Base-by-base conservation (phyloP, 805 yeast species). In the Yamadazyma tumulicola region DNA sequence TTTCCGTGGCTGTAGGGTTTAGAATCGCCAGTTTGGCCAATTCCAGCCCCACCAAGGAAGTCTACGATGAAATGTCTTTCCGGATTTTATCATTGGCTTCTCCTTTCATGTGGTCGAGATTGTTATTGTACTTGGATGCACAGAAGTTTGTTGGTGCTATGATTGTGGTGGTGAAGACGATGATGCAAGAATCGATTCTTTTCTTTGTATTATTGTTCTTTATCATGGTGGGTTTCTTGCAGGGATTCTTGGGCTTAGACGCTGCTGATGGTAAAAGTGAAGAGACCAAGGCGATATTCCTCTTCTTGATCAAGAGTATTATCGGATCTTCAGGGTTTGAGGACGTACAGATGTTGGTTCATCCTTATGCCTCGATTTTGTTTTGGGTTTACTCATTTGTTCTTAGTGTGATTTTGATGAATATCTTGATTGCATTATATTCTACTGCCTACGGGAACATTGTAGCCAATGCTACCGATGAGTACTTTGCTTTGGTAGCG, bases 111-210 rank as follows among this genome's bases (percentile, higher is more conserved):
- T 87, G 95, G 94, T 73, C 84, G 2, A 69, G 96, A 32, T 63
- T 87, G 32, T 61, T 87, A 37, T 67, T 87, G 23, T 86, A 71
- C 57, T 69, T 86, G 47, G 96, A 87, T 53, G 82, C 89, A 8
- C 78, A 79, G 45, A 74, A 75, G 47, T 86, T 87, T 56, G 85
- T 86, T 31, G 96, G 96, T 26, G 85, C 88, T 2, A 83, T 87
- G 87, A 74, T 87, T 43, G 91, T 87, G 19, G 91, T 87, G 4
- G 63, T 85, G 32, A 85, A 85, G 50, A 81, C 80, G 38, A 82
- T 87, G 86, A 81, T 87, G 85, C 79, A 81, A 48, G 96, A 87
- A 56, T 81, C 93, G 2, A 55, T 85, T n/a, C 69, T 86, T 10
- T 87, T 87, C 63, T 87, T 87, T 52, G 82, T 85, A 29, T 61